Conservation (phyloP, 768 basidiomycete species). For the Tulasnella sp. region DNA sequence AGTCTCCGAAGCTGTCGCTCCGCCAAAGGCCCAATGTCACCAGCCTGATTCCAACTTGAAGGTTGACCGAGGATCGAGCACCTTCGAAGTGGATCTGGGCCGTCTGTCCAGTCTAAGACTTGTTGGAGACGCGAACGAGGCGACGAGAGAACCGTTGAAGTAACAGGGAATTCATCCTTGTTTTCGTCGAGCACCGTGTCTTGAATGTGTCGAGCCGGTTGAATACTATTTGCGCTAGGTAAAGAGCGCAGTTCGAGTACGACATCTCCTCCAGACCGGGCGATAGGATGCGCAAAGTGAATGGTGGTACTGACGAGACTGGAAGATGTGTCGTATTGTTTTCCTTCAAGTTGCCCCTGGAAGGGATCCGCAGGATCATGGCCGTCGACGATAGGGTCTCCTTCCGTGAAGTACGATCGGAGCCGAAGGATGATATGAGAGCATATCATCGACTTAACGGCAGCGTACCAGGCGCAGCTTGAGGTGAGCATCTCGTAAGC, state of each 20-base stretch:
- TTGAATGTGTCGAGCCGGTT: too few relatives aligned
- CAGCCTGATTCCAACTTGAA: not conserved
- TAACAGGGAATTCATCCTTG: not conserved
- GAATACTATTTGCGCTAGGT: too few relatives aligned
- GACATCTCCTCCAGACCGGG: too few relatives aligned
- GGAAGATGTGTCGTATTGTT: too few relatives aligned
- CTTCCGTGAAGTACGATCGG: not conserved
- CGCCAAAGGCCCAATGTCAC: too few relatives aligned
- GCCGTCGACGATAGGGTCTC: not conserved
- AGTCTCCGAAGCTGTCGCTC: too few relatives aligned
- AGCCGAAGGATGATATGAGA: constrained; percentile 5
- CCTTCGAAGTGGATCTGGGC: not conserved
- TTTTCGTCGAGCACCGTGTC: too few relatives aligned
- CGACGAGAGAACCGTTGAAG: not conserved
- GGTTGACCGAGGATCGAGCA: not conserved
- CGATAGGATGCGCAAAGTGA: too few relatives aligned
- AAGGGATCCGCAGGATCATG: too few relatives aligned
- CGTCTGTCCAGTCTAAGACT: not conserved
- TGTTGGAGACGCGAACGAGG: not conserved
- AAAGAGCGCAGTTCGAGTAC: too few relatives aligned
- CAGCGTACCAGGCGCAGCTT: not conserved
- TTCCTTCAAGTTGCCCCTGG: too few relatives aligned
- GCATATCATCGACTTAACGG: constrained; percentile 6
- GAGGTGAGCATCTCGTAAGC: not conserved
- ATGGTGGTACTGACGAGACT: too few relatives aligned